Percentiles rank a stretch among this genome's conserved stretches.
These are phyloP conservation scores for Dactylonectria macrodidyma DNA, from an alignment of 2,329 filamentous ascomycete genomes.

Conservation along the genomic window DNA sequence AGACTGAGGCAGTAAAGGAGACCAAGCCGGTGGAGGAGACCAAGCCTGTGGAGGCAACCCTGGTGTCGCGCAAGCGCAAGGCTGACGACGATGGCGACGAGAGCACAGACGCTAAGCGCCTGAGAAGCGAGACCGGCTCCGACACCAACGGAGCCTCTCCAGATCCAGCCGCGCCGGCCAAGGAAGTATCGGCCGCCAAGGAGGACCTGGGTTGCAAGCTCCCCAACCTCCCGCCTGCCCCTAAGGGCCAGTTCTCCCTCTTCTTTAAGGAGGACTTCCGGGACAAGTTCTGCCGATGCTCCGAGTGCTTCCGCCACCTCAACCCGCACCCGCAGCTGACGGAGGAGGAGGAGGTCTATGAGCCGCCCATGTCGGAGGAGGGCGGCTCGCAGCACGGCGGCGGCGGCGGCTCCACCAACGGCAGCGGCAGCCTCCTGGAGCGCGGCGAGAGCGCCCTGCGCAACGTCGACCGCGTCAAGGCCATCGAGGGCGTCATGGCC, in stretches of 20 bases:
- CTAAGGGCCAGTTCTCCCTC: constrained; percentile 78
- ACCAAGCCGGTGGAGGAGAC: constrained; percentile 25
- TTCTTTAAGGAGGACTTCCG: constrained; percentile 88
- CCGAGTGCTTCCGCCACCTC: constrained; percentile 83
- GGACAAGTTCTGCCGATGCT: constrained; percentile 85
- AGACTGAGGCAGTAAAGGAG: constrained; percentile 25
- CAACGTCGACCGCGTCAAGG: constrained; percentile 91
- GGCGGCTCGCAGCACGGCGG: constrained; percentile 66
- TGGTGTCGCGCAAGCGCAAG: constrained; percentile 75
- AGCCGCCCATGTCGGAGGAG: constrained; percentile 85
- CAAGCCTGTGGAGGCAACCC: constrained; percentile 8
- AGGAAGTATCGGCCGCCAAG: constrained; percentile 35
- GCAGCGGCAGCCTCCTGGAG: constrained; percentile 88
- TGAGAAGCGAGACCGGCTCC: constrained; percentile 59
- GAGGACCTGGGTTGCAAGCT: constrained; percentile 70
- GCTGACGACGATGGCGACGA: constrained; percentile 66
- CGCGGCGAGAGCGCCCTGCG: constrained; percentile 93
- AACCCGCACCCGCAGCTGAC: constrained; percentile 83
- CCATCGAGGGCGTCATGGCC: constrained; percentile 97
- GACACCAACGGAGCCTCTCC: constrained; percentile 7
- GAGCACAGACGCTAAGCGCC: constrained; percentile 64
- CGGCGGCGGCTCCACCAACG: constrained; percentile 67
- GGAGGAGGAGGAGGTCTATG: constrained; percentile 95
- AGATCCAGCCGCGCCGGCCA: constrained; percentile 19
- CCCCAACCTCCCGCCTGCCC: constrained; percentile 68